Evolutionary conservation across 768 basidiomycete species (phyloP).

Genomic region (Suillus decipiens): DNA sequence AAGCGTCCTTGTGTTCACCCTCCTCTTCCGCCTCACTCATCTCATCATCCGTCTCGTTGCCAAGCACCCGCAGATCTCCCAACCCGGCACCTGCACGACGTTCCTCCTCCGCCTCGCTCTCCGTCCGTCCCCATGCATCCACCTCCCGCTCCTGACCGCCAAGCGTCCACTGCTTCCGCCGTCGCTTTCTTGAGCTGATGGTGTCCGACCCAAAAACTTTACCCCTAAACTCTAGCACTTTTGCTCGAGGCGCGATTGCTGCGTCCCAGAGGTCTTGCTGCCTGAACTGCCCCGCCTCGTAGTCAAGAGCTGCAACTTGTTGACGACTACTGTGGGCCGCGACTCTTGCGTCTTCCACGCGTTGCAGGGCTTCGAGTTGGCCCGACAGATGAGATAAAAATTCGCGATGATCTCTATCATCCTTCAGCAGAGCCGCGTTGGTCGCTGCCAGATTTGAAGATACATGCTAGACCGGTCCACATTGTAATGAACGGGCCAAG

Average conservation of each 20-base stretch:
- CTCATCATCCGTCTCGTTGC: conserved; percentile 29
- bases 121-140: conserved; percentile 68
- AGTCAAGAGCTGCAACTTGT: conserved; percentile 55
- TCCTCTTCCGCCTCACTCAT: conserved; percentile 33
- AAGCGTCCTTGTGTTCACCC: conserved; percentile 31
- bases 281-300: conserved; percentile 71
- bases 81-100: conserved; percentile 30
- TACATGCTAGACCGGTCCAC: conserved; percentile 41
- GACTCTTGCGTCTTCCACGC: conserved; percentile 51
- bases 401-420: conserved; percentile 55
- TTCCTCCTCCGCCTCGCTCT: conserved; percentile 79
- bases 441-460: conserved; percentile 53
- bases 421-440: conserved; percentile 56
- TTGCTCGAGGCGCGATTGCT: conserved; percentile 58
- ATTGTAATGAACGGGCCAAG: conserved; percentile 8
- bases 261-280: conserved; percentile 68
- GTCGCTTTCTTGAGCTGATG: conserved; percentile 51
- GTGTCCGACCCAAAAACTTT: conserved; percentile 68
- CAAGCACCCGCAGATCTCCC: conserved; percentile 20
- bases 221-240: conserved; percentile 65
- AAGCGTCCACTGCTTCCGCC: conserved; percentile 69
- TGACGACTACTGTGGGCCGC: conserved; percentile 57
- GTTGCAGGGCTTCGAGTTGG: conserved; percentile 48
- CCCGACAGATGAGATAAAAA: conserved; percentile 49
- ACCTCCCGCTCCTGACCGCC: conserved; percentile 64